Evolutionary conservation across 2,329 filamentous ascomycete genomes (phyloP).

Genomic region (Meredithiella fracta): DNA sequence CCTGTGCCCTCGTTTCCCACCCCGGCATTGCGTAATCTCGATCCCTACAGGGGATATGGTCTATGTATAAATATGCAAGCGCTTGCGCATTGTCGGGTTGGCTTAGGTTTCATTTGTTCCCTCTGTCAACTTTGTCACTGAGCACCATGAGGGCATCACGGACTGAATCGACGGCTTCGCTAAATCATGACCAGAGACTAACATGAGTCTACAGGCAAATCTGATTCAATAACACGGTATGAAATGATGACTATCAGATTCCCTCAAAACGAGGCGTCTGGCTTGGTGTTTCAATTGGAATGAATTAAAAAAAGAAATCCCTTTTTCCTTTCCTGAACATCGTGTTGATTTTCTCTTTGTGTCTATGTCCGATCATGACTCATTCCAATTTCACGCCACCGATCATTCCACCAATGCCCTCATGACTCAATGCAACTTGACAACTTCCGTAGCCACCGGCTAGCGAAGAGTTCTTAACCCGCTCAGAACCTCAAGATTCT

Average conservation of each 20-base stretch:
- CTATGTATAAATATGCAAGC: slow-evolving; percentile 8
- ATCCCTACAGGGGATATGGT: neutral
- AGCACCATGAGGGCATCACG: neutral
- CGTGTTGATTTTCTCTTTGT: neutral
- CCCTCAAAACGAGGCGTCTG: slow-evolving; percentile 14
- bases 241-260: slow-evolving; percentile 14
- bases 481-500: slow-evolving; percentile 21
- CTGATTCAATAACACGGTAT: slow-evolving; percentile 14
- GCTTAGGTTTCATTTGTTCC: neutral
- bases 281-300: slow-evolving; percentile 15
- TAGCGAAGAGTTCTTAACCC: slow-evolving; percentile 36
- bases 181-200: slow-evolving; percentile 6
- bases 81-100: neutral
- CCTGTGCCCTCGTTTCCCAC: neutral
- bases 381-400: too few species aligned
- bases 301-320: slow-evolving; percentile 13
- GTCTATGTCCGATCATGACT: neutral
- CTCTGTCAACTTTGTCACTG: neutral
- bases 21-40: neutral
- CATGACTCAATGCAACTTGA: neutral
- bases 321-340: slow-evolving; percentile 6
- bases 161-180: too few species aligned
- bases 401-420: too few species aligned
- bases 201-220: slow-evolving; percentile 12
- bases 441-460: slow-evolving; percentile 26